phyloP scores from a whole-genome alignment of 2,329 filamentous ascomycete species.

The Stylonectria norvegica region DNA sequence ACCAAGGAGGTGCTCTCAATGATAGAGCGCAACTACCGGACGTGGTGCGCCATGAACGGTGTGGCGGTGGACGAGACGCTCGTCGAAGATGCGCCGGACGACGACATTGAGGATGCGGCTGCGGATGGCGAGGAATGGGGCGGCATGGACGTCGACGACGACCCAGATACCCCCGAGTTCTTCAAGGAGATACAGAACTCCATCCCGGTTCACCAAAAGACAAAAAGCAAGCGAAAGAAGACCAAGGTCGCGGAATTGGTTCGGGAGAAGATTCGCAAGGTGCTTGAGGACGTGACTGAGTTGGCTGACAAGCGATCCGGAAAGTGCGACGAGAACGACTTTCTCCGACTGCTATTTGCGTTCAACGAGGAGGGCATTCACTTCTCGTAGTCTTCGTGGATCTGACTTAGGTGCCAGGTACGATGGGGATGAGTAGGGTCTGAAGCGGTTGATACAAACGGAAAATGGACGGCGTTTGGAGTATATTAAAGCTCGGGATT shows the following conservation, averaged over 20 bases:
- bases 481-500: constrained; percentile 8
- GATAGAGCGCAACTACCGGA: constrained; percentile 82
- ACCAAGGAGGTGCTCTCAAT: constrained; percentile 77
- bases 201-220: constrained; percentile 46
- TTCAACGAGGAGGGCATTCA: constrained; percentile 94
- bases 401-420: not conserved
- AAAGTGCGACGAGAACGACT: constrained; percentile 90
- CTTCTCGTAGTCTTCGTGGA: constrained; percentile 58
- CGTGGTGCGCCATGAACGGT: constrained; percentile 85
- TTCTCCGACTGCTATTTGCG: constrained; percentile 72
- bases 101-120: constrained; percentile 40
- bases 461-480: constrained; percentile 17
- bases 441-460: constrained; percentile 3
- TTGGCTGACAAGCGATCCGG: constrained; percentile 78
- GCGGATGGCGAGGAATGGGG: constrained; percentile 46
- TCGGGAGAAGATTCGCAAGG: constrained; percentile 80
- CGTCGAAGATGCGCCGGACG: constrained; percentile 40
- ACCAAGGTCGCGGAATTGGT: constrained; percentile 78
- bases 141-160: constrained; percentile 53
- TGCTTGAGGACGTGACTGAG: constrained; percentile 75
- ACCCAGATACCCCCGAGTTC: constrained; percentile 76
- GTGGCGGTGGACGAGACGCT: constrained; percentile 69
- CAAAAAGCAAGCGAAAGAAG: constrained; percentile 69
- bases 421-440: constrained; percentile 3
- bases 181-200: constrained; percentile 64